Conservation (phyloP, 2,329 filamentous ascomycete species). For the Incumbomyces delicatus region DNA sequence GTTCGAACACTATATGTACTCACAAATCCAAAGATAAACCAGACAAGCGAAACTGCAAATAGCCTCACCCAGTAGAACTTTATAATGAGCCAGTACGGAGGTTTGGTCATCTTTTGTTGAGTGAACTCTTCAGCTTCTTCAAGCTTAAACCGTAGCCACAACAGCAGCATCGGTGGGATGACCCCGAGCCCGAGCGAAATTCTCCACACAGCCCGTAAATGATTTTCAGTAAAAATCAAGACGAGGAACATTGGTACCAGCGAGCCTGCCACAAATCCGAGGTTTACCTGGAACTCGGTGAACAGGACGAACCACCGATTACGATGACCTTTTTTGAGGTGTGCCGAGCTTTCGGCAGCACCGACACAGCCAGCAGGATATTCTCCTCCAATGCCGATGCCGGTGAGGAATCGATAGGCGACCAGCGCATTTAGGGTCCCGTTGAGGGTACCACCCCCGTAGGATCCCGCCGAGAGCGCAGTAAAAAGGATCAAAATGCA, state of each 20-base stretch:
- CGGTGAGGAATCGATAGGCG: conserved; percentile 74
- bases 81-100: conserved; percentile 42
- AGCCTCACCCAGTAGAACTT: conserved; percentile 67
- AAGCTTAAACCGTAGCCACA: conserved; percentile 61
- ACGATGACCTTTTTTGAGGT: conserved; percentile 68
- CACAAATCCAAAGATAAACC: conserved; percentile 61
- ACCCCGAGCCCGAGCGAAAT: conserved; percentile 68
- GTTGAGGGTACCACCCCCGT: conserved; percentile 56
- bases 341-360: conserved; percentile 72
- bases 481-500: conserved; percentile 74
- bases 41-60: conserved; percentile 61
- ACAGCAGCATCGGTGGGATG: conserved; percentile 63
- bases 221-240: conserved; percentile 48
- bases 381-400: conserved; percentile 64
- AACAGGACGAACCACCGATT: conserved; percentile 88
- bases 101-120: conserved; percentile 57
- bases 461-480: conserved; percentile 65
- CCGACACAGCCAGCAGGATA: conserved; percentile 60
- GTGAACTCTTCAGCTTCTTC: conserved; percentile 71
- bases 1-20: too few relatives aligned
- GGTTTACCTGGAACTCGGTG: conserved; percentile 79
- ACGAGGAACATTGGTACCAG: conserved; percentile 63
- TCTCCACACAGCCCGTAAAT: conserved; percentile 70
- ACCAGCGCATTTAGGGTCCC: conserved; percentile 71
- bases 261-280: conserved; percentile 70